A percentile compares a stretch with the other conserved stretches of the same genome.
These are phyloP conservation scores for Pezicula radicicola DNA, from an alignment of 2,329 filamentous ascomycete genomes.

Conservation along the genomic window DNA sequence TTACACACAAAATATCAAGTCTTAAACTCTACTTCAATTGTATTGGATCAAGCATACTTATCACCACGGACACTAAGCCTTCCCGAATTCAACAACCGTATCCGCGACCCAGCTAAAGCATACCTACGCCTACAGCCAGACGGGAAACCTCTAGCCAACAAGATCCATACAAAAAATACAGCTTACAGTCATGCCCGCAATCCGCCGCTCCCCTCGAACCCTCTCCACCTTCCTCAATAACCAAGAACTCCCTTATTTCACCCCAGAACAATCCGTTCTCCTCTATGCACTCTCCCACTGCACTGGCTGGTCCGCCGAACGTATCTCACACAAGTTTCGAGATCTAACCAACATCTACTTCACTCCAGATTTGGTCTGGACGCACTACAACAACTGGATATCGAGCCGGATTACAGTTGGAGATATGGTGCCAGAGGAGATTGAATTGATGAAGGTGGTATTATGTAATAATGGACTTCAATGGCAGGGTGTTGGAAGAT, in stretches of 20 bases:
- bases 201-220: constrained; percentile 6
- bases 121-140: too few relatives aligned
- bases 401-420: not conserved
- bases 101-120: too few relatives aligned
- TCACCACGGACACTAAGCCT: too few relatives aligned
- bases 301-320: constrained; percentile 21
- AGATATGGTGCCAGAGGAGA: not conserved
- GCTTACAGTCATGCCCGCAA: not conserved
- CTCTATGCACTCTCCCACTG: constrained; percentile 14
- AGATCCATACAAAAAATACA: too few relatives aligned
- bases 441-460: constrained; percentile 4
- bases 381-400: constrained; percentile 11
- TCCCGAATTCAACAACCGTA: too few relatives aligned
- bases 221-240: constrained; percentile 7
- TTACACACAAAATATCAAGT: too few relatives aligned
- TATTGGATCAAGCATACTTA: too few relatives aligned
- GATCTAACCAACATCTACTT: not conserved
- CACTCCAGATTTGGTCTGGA: constrained; percentile 13
- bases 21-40: too few relatives aligned
- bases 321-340: constrained; percentile 7
- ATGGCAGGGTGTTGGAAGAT: constrained; percentile 1
- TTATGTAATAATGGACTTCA: constrained; percentile 1
- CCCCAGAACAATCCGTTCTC: not conserved
- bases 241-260: not conserved
- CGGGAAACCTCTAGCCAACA: too few relatives aligned